These are phyloP conservation scores for Fusarium proliferatum DNA, from an alignment of 2,329 filamentous ascomycete genomes.

Conservation along the genomic window DNA sequence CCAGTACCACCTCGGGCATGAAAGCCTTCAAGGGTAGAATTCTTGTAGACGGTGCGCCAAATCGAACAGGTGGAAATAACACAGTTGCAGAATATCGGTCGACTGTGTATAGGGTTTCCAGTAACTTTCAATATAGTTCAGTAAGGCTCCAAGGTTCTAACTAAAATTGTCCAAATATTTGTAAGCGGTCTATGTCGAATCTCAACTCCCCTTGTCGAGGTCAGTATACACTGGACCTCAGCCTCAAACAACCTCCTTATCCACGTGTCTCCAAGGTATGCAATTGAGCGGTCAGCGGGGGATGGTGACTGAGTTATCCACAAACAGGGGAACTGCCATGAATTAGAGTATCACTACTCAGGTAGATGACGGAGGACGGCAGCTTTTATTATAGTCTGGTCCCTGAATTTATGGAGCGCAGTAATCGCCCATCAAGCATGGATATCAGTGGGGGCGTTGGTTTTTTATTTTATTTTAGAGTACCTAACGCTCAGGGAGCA, in stretches of 20 bases:
- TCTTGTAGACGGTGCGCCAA: not conserved
- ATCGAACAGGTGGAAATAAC: not conserved
- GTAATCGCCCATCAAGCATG: conserved; percentile 15
- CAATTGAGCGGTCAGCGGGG: conserved; percentile 1
- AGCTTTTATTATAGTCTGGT: conserved; percentile 26
- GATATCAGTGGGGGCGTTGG: conserved; percentile 17
- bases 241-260: not conserved
- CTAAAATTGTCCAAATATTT: not conserved
- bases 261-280: not conserved
- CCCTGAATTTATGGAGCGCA: conserved; percentile 25
- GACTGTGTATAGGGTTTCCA: not conserved
- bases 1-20: no score
- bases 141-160: not conserved
- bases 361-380: not conserved
- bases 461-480: conserved; percentile 11
- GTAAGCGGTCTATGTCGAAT: not conserved
- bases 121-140: not conserved
- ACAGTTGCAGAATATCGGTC: not conserved
- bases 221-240: not conserved
- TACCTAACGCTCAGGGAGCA: not conserved
- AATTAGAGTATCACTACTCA: conserved; percentile 1
- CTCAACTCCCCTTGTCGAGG: not conserved
- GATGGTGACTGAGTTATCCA: not conserved
- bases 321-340: conserved; percentile 3
- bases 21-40: not conserved